Percentiles rank a stretch among this genome's conserved stretches.
Evolutionary conservation across 805 yeast species (phyloP).

Genomic region (Blastobotrys chiropterorum): DNA sequence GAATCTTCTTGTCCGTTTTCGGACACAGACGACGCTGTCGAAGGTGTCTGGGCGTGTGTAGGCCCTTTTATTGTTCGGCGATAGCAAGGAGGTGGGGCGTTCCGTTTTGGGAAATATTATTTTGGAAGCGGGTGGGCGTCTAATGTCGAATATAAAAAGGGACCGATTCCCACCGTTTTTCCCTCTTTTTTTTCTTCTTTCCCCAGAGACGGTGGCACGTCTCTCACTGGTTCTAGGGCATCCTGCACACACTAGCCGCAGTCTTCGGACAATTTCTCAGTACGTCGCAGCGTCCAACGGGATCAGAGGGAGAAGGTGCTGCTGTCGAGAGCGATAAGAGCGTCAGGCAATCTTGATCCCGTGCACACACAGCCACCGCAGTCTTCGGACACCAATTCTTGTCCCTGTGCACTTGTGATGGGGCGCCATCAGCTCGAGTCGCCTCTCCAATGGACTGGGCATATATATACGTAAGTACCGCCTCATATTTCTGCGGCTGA

Average conservation of each 20-base stretch:
- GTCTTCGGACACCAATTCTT: too few species aligned
- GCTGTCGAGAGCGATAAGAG: too few species aligned
- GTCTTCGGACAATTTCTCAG: background rate
- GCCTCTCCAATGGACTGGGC: too few species aligned
- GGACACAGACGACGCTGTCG: background rate
- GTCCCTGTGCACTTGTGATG: too few species aligned
- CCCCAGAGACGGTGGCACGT: background rate
- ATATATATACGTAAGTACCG: too few species aligned
- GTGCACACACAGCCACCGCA: too few species aligned
- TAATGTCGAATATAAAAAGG: background rate
- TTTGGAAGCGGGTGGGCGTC: background rate
- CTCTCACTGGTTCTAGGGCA: background rate
- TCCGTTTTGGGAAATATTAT: background rate
- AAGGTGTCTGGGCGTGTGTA: background rate
- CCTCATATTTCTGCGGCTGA: too few species aligned
- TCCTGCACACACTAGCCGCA: background rate
- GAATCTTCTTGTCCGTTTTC: too few species aligned
- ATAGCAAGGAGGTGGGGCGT: background rate
- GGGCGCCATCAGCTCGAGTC: too few species aligned
- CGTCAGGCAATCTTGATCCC: too few species aligned
- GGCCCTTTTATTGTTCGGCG: background rate
- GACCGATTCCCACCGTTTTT: background rate
- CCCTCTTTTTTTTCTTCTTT: too few species aligned
- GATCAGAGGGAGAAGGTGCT: too few species aligned
- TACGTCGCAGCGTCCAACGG: background rate